phyloP scores from a whole-genome alignment of 2,329 filamentous ascomycete species.

The Fusarium sp. region DNA sequence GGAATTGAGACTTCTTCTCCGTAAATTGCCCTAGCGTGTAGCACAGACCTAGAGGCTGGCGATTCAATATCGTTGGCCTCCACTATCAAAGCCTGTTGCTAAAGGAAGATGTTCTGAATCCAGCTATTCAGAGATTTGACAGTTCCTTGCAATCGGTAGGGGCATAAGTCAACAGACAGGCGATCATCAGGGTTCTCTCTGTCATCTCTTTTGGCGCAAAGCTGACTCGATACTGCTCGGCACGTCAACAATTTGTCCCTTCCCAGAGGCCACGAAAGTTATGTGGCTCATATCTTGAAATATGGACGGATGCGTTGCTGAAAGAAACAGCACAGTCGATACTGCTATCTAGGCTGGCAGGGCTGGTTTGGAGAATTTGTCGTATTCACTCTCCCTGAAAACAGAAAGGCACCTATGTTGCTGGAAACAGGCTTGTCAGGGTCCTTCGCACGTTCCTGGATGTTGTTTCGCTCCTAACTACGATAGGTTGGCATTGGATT shows the following conservation, averaged over 20 bases:
- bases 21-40: slow-evolving; percentile 19
- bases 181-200: neutral
- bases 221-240: neutral
- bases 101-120: slow-evolving; percentile 7
- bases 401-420: slow-evolving; percentile 20
- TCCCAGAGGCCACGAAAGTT: neutral
- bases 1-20: slow-evolving; percentile 16
- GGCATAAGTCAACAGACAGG: slow-evolving; percentile 20
- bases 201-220: slow-evolving; percentile 13
- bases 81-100: slow-evolving; percentile 17
- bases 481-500: slow-evolving; percentile 6
- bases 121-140: slow-evolving; percentile 1
- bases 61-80: slow-evolving; percentile 23
- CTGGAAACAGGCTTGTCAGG: slow-evolving; percentile 20
- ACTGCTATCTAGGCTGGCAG: neutral
- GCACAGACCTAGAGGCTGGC: slow-evolving; percentile 8
- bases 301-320: slow-evolving; percentile 6
- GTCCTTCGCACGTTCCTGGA: slow-evolving; percentile 23
- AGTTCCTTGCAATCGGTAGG: slow-evolving; percentile 19
- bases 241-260: neutral
- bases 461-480: slow-evolving; percentile 8
- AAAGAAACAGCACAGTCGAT: slow-evolving; percentile 1
- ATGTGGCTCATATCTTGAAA: slow-evolving; percentile 27
- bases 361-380: slow-evolving; percentile 3
- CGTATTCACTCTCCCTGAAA: slow-evolving; percentile 18